Evolutionary conservation across 768 basidiomycete genomes (phyloP), one percentile per base, ranked within the genome.

Genomic region (Leucocoprinus sp.): DNA sequence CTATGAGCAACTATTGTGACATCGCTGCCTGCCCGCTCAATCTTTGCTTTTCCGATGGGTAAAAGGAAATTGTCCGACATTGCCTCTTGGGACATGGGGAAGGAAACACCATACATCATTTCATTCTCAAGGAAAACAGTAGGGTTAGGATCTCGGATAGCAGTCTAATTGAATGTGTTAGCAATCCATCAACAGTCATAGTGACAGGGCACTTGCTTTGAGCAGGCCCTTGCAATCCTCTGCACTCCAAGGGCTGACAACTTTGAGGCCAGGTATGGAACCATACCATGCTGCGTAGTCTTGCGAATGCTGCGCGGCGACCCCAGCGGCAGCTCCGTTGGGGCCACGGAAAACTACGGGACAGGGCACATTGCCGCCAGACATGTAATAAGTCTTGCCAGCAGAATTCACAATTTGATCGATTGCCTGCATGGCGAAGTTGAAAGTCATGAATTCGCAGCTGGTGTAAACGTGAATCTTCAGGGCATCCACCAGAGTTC

Each of bases 351-450:
- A 99, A 44, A 97, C 95, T 52, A 99, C 89, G 18, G 96, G 93
- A 71, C 95, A 98, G 8, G 93, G 89, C 14, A 97, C 93, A 59
- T 93, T 97, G 53, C 96, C 96, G 48, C 96, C 96, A 29, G 96
- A 98, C 96, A 99, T 99, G 78, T 99, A 99, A 69, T 97, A 93
- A 3, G 96, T 99, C 75, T 98, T 99, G 50, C 91, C 96, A 45
- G 87, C 96, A n/a, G 96, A 98, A 77, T 99, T 99, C 67, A 99
- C 92, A 52, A 99, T 99, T 61, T 99, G 96, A 70, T 99, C 96
- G 64, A 99, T 98, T 48, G 96, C 93, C 69, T 93, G 92, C 95
- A 98, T 99, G 54, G 95, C 95, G 63, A 99, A 98, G 76, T 99
- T 98, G 76, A 95, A 98, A 12, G 95, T 98, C 95, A 97, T 98